Evolutionary conservation across 139 green algal species (phyloP), one percentile per base, ranked within the genome.

Genomic region (Coelastrella sp.): DNA sequence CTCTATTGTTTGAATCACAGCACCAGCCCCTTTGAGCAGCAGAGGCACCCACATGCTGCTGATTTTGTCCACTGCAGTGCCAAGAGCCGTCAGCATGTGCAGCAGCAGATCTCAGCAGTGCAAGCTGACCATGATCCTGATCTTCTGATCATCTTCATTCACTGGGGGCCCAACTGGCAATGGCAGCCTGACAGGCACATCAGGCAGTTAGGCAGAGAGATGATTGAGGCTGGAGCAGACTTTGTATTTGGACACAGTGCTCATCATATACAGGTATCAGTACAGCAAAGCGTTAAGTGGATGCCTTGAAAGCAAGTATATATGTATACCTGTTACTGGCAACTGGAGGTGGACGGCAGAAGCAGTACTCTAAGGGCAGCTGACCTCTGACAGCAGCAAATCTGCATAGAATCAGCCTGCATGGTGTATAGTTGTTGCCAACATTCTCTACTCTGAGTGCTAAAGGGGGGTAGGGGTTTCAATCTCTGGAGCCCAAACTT

Each of bases 131-230:
- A 72, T 30, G 41, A 72, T 7, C 38, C 66, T 11, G 89, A 91
- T 34, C 50, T 94, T 30, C 59, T 87, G 17, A n/a, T 94, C 2
- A 76, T 95, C 34, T 95, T 86, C 35, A 43, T 93, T 5, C 92
- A 94, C 40, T 94, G 92, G 91, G 91, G 91, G 11, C 91, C 91
- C 51, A 94, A 94, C 74, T 96, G 88, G 81, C 38, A 45, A 11
- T 94, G 91, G 92, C 53, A 78, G 40, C 91, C 91, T 2, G 87
- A 75, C 15, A 43, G n/a, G 2, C 48, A 53, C 27, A 77, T 93
- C 30, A 45, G 25, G 25, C 32, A 41, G 17, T 76, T 93, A 35
- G 89, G 72, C 2, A 91, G 74, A 51, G 81, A 50, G n/a, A 84
- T 92, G 34, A 30, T 93, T 23, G 81, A 85, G 13, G 40, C 38